phyloP scores from a whole-genome alignment of 805 yeast genomes.

The Crinitomyces ghanaensis region DNA sequence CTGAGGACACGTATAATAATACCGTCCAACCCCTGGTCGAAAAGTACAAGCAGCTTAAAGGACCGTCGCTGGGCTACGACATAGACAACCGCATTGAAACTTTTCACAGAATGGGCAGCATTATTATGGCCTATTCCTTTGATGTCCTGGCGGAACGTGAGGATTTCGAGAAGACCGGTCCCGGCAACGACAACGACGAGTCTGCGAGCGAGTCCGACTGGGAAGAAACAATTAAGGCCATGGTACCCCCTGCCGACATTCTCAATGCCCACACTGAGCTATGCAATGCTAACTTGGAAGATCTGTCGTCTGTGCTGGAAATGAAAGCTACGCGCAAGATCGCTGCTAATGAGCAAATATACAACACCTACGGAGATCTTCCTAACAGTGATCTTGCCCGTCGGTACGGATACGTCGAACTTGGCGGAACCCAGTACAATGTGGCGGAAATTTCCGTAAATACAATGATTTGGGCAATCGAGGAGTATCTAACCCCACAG shows the following conservation, averaged over 20 bases:
- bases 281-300: conserved; percentile 58
- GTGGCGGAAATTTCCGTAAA: conserved; percentile 61
- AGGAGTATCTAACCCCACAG: background rate
- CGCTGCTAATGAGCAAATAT: conserved; percentile 57
- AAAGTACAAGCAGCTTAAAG: conserved; percentile 6
- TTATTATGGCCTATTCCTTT: conserved; percentile 83
- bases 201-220: conserved; percentile 31
- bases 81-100: conserved; percentile 36
- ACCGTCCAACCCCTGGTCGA: conserved; percentile 34
- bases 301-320: conserved; percentile 33
- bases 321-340: conserved; percentile 64
- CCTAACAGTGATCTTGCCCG: conserved; percentile 87
- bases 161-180: conserved; percentile 20
- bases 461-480: conserved; percentile 21
- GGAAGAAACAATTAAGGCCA: conserved; percentile 45
- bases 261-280: conserved; percentile 72
- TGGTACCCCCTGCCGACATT: conserved; percentile 91
- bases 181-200: conserved; percentile 22
- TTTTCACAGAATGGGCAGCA: conserved; percentile 63
- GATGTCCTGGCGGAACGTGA: conserved; percentile 44
- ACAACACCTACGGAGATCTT: conserved; percentile 80
- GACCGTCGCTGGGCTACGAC: conserved; percentile 7
- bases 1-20: conserved; percentile 46
- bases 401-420: conserved; percentile 84
- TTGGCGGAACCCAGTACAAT: conserved; percentile 59